Base-by-base conservation (phyloP, 2,329 filamentous ascomycete species). In the Xenoacremonium recifei region DNA sequence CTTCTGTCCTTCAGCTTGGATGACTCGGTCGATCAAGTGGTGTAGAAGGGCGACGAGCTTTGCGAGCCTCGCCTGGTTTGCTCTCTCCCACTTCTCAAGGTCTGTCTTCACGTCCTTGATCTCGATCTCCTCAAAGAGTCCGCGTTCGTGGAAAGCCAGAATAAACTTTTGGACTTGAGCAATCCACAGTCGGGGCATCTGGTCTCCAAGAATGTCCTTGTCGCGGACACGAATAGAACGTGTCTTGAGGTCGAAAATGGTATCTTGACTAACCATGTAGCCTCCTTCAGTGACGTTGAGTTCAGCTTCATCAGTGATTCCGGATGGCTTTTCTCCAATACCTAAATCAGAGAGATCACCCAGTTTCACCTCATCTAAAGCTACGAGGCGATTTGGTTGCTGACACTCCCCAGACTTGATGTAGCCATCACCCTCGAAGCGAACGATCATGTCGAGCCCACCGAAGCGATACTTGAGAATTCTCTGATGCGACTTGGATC, bases 401-500 rank as follows among this genome's bases (percentile, higher is more conserved):
- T 30, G 12, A 18, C 16, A 31, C 3, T 30, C 29, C 4, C 39
- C 35, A 2, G 47, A 15, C 15, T 34, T 15, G 20, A 62, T 46
- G 35, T 51, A 62, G 2, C 60, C 60, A 12, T 63, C 59, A 4
- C 50, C 55, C 36, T 60, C 53, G 6, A 60, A 61, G 1, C 57
- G 51, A 9, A 60, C 47, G 39, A 63, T 49, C 21, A 61, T 31
- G 13, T 51, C 46, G 29, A 63, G 49, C 6, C 45, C 54, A 0
- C 68, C 79, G 50, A 88, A 79, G 0, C 63, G 45, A 47, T 87
- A 87, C 3, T 64, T 61, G 1, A 87, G 52, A 6, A 87, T 54
- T 2, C 83, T 70, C 54, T 88, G 82, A 46, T 88, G 80, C 0
- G 79, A 80, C 2, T 62, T 64, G 0, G 82, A 87, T 0, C 70